These are phyloP conservation scores for Lathyrus aphaca DNA, from an alignment of 306 rosid genomes.

Conservation along the genomic window DNA sequence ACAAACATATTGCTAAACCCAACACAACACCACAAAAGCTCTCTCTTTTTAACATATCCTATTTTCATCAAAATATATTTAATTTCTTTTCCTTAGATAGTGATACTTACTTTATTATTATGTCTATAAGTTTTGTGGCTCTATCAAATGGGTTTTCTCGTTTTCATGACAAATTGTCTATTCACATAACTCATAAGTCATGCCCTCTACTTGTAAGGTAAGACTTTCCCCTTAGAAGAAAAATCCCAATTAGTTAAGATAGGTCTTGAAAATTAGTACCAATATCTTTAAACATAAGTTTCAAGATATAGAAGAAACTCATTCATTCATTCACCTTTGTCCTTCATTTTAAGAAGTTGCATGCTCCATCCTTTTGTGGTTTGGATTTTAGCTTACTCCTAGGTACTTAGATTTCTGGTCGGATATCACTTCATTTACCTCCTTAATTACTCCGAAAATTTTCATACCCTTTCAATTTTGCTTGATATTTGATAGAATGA, in stretches of 20 bases:
- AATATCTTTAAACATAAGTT: conserved; percentile 37
- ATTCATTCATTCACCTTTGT: background rate
- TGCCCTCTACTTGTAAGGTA: conserved; percentile 40
- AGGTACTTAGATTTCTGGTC: conserved; percentile 1
- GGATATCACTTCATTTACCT: background rate
- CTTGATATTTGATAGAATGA: conserved; percentile 27
- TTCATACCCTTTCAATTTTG: background rate
- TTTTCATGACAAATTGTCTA: conserved; percentile 20
- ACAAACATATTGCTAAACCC: conserved; percentile 13
- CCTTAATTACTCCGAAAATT: conserved; percentile 19
- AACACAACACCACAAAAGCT: background rate
- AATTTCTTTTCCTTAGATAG: conserved; percentile 35
- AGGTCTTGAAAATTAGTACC: conserved; percentile 27
- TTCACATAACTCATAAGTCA: conserved; percentile 10
- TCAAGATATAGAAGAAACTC: conserved; percentile 26
- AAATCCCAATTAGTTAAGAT: conserved; percentile 35
- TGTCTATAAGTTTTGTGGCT: conserved; percentile 3
- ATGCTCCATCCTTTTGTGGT: conserved; percentile 35
- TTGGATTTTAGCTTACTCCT: conserved; percentile 7
- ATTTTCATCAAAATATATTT: conserved; percentile 21
- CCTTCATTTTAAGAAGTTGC: conserved; percentile 6
- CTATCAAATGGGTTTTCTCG: conserved; percentile 31
- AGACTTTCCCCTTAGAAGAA: conserved; percentile 33
- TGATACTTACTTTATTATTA: background rate
- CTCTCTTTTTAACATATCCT: conserved; percentile 15